Conservation (phyloP, 2,329 filamentous ascomycete genomes). For the Dactylonectria macrodidyma region DNA sequence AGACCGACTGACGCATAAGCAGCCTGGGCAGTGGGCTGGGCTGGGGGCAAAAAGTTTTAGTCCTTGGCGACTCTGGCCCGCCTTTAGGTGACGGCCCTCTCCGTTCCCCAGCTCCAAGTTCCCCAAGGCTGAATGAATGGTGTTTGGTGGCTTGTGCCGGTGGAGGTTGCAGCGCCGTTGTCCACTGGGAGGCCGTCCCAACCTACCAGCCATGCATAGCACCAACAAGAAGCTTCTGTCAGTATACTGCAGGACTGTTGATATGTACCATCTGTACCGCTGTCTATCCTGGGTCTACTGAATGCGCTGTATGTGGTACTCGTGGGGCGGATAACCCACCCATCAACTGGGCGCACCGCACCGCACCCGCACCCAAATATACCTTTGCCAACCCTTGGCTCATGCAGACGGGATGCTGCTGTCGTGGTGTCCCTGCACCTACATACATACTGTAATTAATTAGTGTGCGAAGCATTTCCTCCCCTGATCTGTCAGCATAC, state of each 20-base stretch:
- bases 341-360: background rate
- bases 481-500: background rate
- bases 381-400: background rate
- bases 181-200: conserved; percentile 24
- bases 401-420: background rate
- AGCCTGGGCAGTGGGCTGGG: background rate
- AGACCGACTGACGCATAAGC: conserved; percentile 1
- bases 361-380: conserved; percentile 5
- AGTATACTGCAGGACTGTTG: too few relatives aligned
- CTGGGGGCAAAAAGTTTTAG: background rate
- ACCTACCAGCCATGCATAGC: conserved; percentile 12
- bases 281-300: too few relatives aligned
- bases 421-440: background rate
- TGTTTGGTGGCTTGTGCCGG: conserved; percentile 19
- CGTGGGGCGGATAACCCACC: background rate
- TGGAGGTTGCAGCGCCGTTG: conserved; percentile 11
- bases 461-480: background rate
- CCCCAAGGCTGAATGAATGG: conserved; percentile 14
- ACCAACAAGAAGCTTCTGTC: background rate
- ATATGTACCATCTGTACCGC: too few relatives aligned
- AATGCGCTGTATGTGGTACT: too few relatives aligned
- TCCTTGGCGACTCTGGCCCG: conserved; percentile 1
- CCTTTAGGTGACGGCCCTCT: conserved; percentile 1
- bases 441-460: too few relatives aligned
- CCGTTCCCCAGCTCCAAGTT: conserved; percentile 2